Conservation (phyloP, 495 filamentous ascomycete genomes). For the Penicillium robsamsonii region DNA sequence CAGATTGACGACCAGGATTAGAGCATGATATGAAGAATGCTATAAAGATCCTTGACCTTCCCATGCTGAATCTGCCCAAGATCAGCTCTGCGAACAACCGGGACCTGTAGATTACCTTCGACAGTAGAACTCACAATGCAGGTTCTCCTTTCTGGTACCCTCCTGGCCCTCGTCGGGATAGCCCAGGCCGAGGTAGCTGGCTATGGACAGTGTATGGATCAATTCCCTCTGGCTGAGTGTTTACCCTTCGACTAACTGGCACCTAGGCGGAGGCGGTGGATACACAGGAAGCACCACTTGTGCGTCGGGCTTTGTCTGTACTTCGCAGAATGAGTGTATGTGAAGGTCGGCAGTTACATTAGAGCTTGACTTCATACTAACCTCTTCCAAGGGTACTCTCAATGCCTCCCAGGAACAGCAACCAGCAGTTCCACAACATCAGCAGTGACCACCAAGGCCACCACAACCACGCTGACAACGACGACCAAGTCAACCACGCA, state of each 20-base stretch:
- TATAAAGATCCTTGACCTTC: background rate
- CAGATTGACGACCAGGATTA: background rate
- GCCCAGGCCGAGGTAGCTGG: constrained; percentile 18
- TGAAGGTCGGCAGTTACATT: background rate
- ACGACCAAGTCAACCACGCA: constrained; percentile 11
- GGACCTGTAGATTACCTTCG: too few species aligned
- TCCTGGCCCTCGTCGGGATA: constrained; percentile 13
- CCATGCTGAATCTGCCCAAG: background rate
- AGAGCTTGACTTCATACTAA: background rate
- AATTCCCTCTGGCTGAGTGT: background rate
- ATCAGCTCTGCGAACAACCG: background rate
- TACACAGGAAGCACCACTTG: constrained; percentile 20
- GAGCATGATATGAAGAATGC: background rate
- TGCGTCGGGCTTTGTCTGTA: constrained; percentile 15
- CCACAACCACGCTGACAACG: constrained; percentile 7
- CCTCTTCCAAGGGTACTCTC: constrained; percentile 13
- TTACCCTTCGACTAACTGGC: background rate
- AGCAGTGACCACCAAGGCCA: constrained; percentile 9
- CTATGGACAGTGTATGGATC: constrained; percentile 18
- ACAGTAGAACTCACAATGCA: constrained; percentile 8
- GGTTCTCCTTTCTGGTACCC: constrained; percentile 5
- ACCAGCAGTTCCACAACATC: constrained; percentile 7
- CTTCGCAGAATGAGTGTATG: constrained; percentile 24
- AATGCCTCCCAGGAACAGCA: constrained; percentile 20
- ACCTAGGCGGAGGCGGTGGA: constrained; percentile 17